These are phyloP conservation scores for Talaromyces albobiverticillius DNA, from an alignment of 2,329 filamentous ascomycete species.

Conservation along the genomic window DNA sequence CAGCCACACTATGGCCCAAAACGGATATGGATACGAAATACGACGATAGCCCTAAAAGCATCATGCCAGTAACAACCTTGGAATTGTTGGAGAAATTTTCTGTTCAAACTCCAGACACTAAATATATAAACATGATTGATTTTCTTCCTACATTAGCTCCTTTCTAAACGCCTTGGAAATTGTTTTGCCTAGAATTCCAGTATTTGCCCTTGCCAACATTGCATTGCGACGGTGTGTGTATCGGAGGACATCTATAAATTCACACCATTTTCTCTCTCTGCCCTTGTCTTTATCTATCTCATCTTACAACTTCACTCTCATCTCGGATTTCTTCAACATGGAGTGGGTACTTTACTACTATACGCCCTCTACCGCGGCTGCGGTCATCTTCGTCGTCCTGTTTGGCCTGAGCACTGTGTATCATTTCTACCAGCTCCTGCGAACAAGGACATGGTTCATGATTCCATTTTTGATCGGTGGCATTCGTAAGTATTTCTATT, in stretches of 20 bases:
- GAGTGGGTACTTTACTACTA: constrained; percentile 33
- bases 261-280: too few species aligned
- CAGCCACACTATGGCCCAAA: neutral
- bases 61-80: too few species aligned
- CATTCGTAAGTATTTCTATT: constrained; percentile 28
- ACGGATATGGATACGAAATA: neutral
- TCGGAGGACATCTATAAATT: too few species aligned
- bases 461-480: constrained; percentile 37
- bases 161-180: too few species aligned
- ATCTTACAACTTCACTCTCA: too few species aligned
- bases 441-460: constrained; percentile 50
- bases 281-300: too few species aligned
- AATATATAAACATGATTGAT: too few species aligned
- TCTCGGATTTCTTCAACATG: neutral
- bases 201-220: too few species aligned
- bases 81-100: too few species aligned
- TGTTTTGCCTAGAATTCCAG: neutral
- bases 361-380: constrained; percentile 45
- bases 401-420: constrained; percentile 42
- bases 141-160: too few species aligned
- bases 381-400: constrained; percentile 45
- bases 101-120: too few species aligned
- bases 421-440: constrained; percentile 44
- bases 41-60: neutral
- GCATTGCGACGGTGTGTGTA: too few species aligned